Evolutionary conservation across 345 rosid species (phyloP).

Genomic region (Pugionium cornutum): DNA sequence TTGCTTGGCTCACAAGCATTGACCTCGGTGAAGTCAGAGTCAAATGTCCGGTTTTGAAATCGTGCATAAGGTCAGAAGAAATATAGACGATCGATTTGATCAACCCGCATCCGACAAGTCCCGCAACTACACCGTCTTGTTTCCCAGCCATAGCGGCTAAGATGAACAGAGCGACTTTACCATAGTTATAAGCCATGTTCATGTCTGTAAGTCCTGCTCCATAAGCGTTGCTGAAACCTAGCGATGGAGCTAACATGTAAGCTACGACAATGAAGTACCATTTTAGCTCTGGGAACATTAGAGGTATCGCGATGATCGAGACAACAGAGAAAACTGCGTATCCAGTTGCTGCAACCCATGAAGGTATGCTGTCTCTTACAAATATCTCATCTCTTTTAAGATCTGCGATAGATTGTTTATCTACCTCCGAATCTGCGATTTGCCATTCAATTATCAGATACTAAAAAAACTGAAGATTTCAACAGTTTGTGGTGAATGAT

Average conservation of each 20-base stretch:
- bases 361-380: conserved; percentile 53
- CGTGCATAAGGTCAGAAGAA: conserved; percentile 56
- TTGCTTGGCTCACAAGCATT: conserved; percentile 60
- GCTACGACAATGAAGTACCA: conserved; percentile 53
- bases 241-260: conserved; percentile 50
- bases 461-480: background rate
- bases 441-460: conserved; percentile 12
- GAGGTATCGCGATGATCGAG: conserved; percentile 46
- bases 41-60: conserved; percentile 56
- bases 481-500: background rate
- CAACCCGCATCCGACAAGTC: conserved; percentile 56
- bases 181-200: conserved; percentile 59
- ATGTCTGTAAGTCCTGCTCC: conserved; percentile 62
- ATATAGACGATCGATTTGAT: conserved; percentile 55
- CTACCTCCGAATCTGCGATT: conserved; percentile 34
- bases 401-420: conserved; percentile 27
- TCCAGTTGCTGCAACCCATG: conserved; percentile 52
- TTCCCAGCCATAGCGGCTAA: conserved; percentile 58
- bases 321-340: conserved; percentile 46
- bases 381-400: conserved; percentile 45
- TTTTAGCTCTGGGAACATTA: conserved; percentile 51
- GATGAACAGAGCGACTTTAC: conserved; percentile 52
- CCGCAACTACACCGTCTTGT: conserved; percentile 53
- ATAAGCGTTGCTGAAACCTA: conserved; percentile 57
- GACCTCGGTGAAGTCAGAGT: conserved; percentile 52